Evolutionary conservation across 805 yeast genomes (phyloP).

Genomic region (Metahyphopichia silvanorum): DNA sequence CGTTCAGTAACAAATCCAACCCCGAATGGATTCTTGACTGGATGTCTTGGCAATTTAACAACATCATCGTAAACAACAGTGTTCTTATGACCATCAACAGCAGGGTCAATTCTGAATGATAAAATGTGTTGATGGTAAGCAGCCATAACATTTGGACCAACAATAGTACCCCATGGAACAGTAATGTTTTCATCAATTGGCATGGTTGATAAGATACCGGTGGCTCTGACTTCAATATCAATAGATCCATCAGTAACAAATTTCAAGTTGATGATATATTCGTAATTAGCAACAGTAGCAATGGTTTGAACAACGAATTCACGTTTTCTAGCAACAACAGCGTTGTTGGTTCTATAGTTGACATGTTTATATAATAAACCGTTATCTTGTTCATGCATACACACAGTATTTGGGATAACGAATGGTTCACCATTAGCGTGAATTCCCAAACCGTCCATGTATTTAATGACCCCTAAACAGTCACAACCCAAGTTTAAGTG

Average conservation of each 20-base stretch:
- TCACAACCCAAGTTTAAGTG: conserved; percentile 72
- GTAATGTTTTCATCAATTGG: conserved; percentile 67
- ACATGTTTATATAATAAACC: conserved; percentile 77
- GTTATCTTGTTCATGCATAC: conserved; percentile 79
- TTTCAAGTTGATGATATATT: conserved; percentile 68
- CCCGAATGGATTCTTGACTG: conserved; percentile 58
- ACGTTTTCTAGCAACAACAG: conserved; percentile 76
- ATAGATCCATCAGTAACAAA: conserved; percentile 78
- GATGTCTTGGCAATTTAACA: conserved; percentile 53
- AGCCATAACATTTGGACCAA: conserved; percentile 80
- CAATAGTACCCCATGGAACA: conserved; percentile 72
- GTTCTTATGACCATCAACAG: conserved; percentile 77
- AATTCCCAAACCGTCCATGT: conserved; percentile 59
- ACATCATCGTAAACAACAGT: conserved; percentile 71
- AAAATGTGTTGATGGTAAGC: conserved; percentile 82
- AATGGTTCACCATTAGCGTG: conserved; percentile 60
- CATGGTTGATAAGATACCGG: conserved; percentile 84
- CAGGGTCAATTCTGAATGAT: conserved; percentile 78
- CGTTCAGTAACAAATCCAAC: conserved; percentile 68
- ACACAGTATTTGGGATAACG: conserved; percentile 64
- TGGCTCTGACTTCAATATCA: conserved; percentile 76
- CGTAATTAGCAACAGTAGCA: conserved; percentile 84
- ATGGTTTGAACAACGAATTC: conserved; percentile 77
- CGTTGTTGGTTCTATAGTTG: conserved; percentile 68
- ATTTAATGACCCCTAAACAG: conserved; percentile 76